Base-by-base conservation (phyloP, 805 yeast genomes). In the Blastobotrys mokoenaii region DNA sequence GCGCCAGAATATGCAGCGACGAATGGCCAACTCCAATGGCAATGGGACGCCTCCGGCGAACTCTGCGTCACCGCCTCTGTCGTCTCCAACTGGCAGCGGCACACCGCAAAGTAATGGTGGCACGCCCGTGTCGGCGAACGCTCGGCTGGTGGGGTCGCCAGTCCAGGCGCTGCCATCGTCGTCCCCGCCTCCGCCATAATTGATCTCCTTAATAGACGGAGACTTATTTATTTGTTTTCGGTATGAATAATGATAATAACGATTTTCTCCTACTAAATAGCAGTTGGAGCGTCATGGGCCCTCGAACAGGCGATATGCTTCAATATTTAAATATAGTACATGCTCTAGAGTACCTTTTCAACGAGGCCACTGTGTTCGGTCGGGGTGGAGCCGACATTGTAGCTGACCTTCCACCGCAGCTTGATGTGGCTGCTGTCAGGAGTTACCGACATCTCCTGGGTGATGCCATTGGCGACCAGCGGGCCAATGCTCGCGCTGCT, bases 321-420 rank as follows among this genome's bases (percentile, higher is more conserved):
- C 18, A 14, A 38, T 7, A 14, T 8, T 34, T 22, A 8, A 5
- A 8, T 22, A 22, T 22, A 22, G 27, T 22, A 22, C 27, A 22
- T 22, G 27, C 27, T 22, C 27, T 35, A 29, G 8, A 38, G 33
- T 14, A 55, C 32, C 32, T 47, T 47, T 20, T 61, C 57, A 4
- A 66, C 66, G 18, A 80, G 77, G 6, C 87, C 86, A 8, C 79
- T 71, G 51, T 79, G 83, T 53, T 74, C 80, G 16, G 63, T 63
- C 7, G 63, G 60, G 17, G 61, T 59, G n/a, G 79, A 76, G 44
- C 73, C 75, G 8, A 72, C 59, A 9, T 57, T 54, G 59, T 76
- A 85, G 46, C 74, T 74, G 18, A 75, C 72, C 61, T 81, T 84
- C 90, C 89, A 86, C 62, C 85, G 82, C 47, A 86, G 70, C 62